These are phyloP conservation scores for Coemansia guatemalensis DNA, from an alignment of 192 early-diverging fungal species.

Conservation along the genomic window DNA sequence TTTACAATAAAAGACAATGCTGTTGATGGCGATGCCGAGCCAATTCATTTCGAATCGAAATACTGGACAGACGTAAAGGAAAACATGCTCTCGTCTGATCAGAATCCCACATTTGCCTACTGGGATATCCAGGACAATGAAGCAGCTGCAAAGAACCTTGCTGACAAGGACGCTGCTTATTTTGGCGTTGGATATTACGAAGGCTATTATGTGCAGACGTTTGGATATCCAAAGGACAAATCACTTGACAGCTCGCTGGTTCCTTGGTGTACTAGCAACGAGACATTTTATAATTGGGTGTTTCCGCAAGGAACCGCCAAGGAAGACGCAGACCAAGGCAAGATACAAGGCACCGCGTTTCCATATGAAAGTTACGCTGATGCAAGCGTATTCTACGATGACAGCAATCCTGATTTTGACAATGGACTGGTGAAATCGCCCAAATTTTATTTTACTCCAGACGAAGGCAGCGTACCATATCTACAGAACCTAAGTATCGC, in stretches of 20 bases:
- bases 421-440: conserved; percentile 21
- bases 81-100: conserved; percentile 23
- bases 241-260: conserved; percentile 11
- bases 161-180: conserved; percentile 2
- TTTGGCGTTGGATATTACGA: conserved; percentile 33
- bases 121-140: conserved; percentile 32
- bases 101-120: conserved; percentile 41
- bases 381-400: background rate
- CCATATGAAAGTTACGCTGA: conserved; percentile 18
- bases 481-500: conserved; percentile 15
- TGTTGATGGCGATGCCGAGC: background rate
- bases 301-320: conserved; percentile 25
- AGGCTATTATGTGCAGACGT: conserved; percentile 45
- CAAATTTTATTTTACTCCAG: conserved; percentile 36
- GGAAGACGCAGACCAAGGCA: background rate
- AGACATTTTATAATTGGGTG: conserved; percentile 45
- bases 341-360: conserved; percentile 16
- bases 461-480: conserved; percentile 32
- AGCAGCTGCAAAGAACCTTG: conserved; percentile 7
- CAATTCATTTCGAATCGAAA: conserved; percentile 19
- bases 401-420: conserved; percentile 5
- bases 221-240: conserved; percentile 23
- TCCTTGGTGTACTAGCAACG: conserved; percentile 38
- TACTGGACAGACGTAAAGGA: conserved; percentile 34
- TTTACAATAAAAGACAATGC: conserved; percentile 11